These are phyloP conservation scores for Gossypium thurberi DNA, from an alignment of 345 rosid species.

Conservation along the genomic window DNA sequence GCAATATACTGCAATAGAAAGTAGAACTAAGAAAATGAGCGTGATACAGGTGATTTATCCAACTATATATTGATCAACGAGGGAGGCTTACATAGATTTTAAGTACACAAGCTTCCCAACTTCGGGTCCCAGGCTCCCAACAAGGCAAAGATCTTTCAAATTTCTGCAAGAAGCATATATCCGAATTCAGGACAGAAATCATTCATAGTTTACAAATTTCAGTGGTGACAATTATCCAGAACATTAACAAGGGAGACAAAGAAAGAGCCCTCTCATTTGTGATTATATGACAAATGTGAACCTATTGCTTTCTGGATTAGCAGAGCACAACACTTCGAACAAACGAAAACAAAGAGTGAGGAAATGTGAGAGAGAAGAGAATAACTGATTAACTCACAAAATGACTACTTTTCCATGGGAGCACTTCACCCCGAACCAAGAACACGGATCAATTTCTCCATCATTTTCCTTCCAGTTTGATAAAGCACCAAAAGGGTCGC, in stretches of 20 bases:
- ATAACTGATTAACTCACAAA: slow-evolving; percentile 26
- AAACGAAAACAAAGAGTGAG: neutral
- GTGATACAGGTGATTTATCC: neutral
- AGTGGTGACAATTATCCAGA: neutral
- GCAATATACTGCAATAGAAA: slow-evolving; percentile 42
- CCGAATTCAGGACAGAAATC: slow-evolving; percentile 7
- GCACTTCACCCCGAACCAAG: slow-evolving; percentile 79
- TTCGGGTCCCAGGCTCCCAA: slow-evolving; percentile 71
- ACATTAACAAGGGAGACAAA: neutral
- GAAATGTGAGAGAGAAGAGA: neutral
- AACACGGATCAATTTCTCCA: slow-evolving; percentile 50
- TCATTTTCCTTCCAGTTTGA: slow-evolving; percentile 45
- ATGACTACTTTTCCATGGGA: slow-evolving; percentile 52
- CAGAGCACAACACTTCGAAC: neutral
- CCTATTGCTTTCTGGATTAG: neutral
- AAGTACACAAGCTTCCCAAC: slow-evolving; percentile 47
- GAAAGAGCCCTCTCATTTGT: slow-evolving; percentile 1
- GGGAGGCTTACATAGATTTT: slow-evolving; percentile 61
- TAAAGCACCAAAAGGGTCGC: slow-evolving; percentile 64
- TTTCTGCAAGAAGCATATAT: slow-evolving; percentile 33
- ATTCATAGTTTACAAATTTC: neutral
- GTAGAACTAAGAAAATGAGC: neutral
- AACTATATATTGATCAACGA: neutral
- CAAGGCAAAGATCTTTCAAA: slow-evolving; percentile 65
- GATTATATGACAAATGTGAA: neutral